Evolutionary conservation across 2,329 filamentous ascomycete genomes (phyloP), one percentile per base, ranked within the genome.

Genomic region (Xylariales sp.): DNA sequence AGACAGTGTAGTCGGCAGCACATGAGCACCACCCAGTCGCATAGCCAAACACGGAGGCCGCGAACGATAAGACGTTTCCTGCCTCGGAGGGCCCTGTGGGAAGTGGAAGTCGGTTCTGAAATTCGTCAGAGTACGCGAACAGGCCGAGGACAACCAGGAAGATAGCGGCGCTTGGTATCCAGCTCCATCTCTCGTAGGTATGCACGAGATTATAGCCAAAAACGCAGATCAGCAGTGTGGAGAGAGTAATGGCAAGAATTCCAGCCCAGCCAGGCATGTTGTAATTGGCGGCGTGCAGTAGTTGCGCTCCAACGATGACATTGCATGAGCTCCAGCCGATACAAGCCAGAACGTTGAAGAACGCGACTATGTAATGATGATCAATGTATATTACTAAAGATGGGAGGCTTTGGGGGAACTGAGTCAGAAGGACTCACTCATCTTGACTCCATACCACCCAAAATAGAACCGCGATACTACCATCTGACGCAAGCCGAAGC

Each of bases 131-230:
- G 56, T 80, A 76, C 12, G 78, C 82, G 49, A 86, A 87, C 35
- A 71, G 70, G 12, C 83, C 85, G 3, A 86, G 66, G 2, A 84
- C 71, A 49, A 90, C 81, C 43, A 89, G 61, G 65, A 89, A 86
- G 51, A 88, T 77, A 54, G 88, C 78, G 51, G 80, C 76, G 38
- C 80, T 79, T 0, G 87, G 84, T 35, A 86, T 77, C 84, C 80
- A 91, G 45, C 71, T 82, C 69, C 70, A 89, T 59, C 80, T 78
- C 59, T 91, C 86, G 63, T 90, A 93, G 8, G 66, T 64, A 62
- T 91, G 87, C 2, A 93, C 84, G 25, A 89, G 64, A 61, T 80
- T 78, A 70, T 90, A 84, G 49, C 86, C 79, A 61, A 86, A 87
- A 29, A 85, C 74, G n/a, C 81, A 84, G 47, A 91, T 70, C 33